Conservation (phyloP, 2,329 filamentous ascomycete species). For the Alternaria hordeiaustralica region DNA sequence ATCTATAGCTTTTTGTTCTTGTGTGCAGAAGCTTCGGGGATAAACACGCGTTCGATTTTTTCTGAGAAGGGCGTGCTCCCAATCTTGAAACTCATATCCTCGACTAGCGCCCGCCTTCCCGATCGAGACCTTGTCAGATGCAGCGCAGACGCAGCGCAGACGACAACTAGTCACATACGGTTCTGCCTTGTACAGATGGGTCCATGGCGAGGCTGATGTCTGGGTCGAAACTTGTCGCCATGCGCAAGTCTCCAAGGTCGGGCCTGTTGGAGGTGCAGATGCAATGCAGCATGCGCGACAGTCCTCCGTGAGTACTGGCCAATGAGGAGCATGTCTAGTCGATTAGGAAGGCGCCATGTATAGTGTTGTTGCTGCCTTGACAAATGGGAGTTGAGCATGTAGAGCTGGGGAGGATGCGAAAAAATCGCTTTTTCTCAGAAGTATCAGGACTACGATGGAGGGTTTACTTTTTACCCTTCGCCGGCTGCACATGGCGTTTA, state of each 20-base stretch:
- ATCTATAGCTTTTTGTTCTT: no score
- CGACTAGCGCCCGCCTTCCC: background rate
- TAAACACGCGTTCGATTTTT: no score
- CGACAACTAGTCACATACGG: slow-evolving; percentile 26
- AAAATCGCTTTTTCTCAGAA: background rate
- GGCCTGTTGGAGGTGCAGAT: slow-evolving; percentile 21
- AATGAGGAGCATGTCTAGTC: slow-evolving; percentile 20
- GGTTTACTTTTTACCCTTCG: slow-evolving; percentile 13
- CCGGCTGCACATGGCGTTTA: slow-evolving; percentile 5
- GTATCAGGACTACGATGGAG: slow-evolving; percentile 2
- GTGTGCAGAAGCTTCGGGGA: no score
- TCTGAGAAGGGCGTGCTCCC: background rate
- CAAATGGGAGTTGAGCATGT: background rate
- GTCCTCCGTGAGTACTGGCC: slow-evolving; percentile 21
- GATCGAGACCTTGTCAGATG: slow-evolving; percentile 8
- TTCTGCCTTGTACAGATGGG: slow-evolving; percentile 27
- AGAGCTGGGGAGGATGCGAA: background rate
- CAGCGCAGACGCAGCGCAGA: slow-evolving; percentile 27
- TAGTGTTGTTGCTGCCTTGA: slow-evolving; percentile 18
- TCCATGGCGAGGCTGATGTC: slow-evolving; percentile 20
- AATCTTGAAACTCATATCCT: background rate
- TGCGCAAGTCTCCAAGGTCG: slow-evolving; percentile 17
- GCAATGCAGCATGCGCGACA: slow-evolving; percentile 15
- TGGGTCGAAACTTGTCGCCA: slow-evolving; percentile 17
- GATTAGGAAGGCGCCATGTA: slow-evolving; percentile 22